Evolutionary conservation across 805 yeast species (phyloP), one percentile per base, ranked within the genome.

Genomic region (Saturnispora zaruensis): DNA sequence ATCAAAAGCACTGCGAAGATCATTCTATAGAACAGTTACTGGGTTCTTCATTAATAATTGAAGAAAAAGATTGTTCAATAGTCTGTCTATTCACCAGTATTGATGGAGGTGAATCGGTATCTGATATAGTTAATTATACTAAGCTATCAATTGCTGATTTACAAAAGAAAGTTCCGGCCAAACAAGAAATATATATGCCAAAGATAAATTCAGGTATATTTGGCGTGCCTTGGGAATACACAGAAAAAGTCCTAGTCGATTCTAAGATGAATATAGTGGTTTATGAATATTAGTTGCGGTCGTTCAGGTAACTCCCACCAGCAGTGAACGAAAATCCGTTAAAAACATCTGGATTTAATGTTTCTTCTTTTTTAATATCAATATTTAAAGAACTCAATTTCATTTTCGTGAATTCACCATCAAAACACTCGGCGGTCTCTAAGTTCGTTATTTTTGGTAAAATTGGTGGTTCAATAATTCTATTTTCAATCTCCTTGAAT

Each of bases 191-290:
- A 2, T 73, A 73, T 54, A 77, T 87, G 84, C 95, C 96, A 21
- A 74, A 75, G 62, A 87, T 87, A 56, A 87, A 87, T 57, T 76
- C 91, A 28, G 95, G 95, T 0, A 76, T 87, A 2, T 87, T 87
- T 63, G 75, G 75, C 1, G 89, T 85, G 6, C 93, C 95, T 0
- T 87, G 95, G 95, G 73, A 70, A 13, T 55, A 72, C 9, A 86
- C 95, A 0, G 91, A 80, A 59, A 57, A 52, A 14, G 76, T 76
- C 0, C 59, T 87, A 51, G 50, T 65, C 16, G 58, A 67, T 21
- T 51, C 63, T 4, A 62, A 57, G 7, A 51, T 73, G 25, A 55
- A 65, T 5, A 71, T 73, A 49, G 68, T 66, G 32, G 84, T 82
- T 9, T 81, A 74, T 56, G 74, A 68, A n/a, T 48, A 77, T 26